phyloP scores from a whole-genome alignment of 257 asterid species.

The Anisodus acutangulus region DNA sequence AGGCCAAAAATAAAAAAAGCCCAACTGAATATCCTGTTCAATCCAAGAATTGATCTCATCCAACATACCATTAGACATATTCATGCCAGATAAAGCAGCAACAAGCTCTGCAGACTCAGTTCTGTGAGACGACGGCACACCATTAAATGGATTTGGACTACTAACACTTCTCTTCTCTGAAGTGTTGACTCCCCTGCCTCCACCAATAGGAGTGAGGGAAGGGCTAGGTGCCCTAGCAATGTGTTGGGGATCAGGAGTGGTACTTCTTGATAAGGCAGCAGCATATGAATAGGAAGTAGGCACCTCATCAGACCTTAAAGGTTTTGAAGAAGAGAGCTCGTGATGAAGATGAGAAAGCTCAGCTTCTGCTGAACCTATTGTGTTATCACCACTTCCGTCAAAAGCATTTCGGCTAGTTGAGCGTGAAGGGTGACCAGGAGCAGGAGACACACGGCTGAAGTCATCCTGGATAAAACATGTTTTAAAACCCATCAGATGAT shows the following conservation, averaged over 20 bases:
- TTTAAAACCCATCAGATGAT: slow-evolving; percentile 17
- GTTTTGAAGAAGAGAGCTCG: slow-evolving; percentile 56
- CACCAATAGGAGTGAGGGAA: slow-evolving; percentile 88
- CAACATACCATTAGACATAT: slow-evolving; percentile 63
- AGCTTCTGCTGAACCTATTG: slow-evolving; percentile 59
- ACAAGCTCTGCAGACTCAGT: slow-evolving; percentile 70
- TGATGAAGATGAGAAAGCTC: slow-evolving; percentile 65
- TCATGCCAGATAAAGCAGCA: slow-evolving; percentile 83
- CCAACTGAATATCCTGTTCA: slow-evolving; percentile 39
- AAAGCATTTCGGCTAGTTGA: slow-evolving; percentile 80
- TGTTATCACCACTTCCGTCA: slow-evolving; percentile 54
- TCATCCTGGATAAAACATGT: slow-evolving; percentile 67
- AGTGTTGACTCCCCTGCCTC: slow-evolving; percentile 55
- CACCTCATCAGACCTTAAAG: slow-evolving; percentile 49
- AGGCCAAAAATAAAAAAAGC: too few relatives aligned
- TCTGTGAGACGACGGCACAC: slow-evolving; percentile 54
- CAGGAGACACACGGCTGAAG: slow-evolving; percentile 60
- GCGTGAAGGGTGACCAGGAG: slow-evolving; percentile 74
- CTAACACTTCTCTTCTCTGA: slow-evolving; percentile 68
- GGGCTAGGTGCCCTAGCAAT: slow-evolving; percentile 91
- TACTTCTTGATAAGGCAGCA: slow-evolving; percentile 89
- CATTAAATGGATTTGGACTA: slow-evolving; percentile 63
- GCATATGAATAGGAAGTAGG: slow-evolving; percentile 86
- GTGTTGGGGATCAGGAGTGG: slow-evolving; percentile 93
- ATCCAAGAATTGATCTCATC: slow-evolving; percentile 50